Evolutionary conservation across 2,329 filamentous ascomycete species (phyloP).

Genomic region (Tothia fuscella): DNA sequence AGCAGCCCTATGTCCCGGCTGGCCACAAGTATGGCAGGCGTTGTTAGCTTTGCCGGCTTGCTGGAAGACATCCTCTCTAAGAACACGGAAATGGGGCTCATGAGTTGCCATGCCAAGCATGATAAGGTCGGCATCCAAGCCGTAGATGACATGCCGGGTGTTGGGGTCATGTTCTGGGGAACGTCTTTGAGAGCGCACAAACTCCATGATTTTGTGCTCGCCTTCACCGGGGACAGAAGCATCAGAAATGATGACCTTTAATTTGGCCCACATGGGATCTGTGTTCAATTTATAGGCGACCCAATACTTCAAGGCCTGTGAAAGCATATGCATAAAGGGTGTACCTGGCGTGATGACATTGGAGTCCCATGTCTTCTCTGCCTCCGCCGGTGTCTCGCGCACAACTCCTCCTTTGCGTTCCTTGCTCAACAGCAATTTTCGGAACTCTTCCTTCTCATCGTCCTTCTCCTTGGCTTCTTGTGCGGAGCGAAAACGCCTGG

Average conservation of each 20-base stretch:
- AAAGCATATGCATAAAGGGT: conserved; percentile 96
- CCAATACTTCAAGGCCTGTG: conserved; percentile 86
- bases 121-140: conserved; percentile 93
- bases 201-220: conserved; percentile 99
- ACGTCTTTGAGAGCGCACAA: conserved; percentile 82
- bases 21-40: conserved; percentile 78
- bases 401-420: conserved; percentile 49
- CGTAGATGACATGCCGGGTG: conserved; percentile 95
- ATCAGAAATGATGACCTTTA: conserved; percentile 98
- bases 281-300: conserved; percentile 95
- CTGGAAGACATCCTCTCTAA: conserved; percentile 93
- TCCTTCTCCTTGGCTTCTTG: conserved; percentile 93
- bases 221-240: conserved; percentile 95
- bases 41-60: conserved; percentile 62
- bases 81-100: conserved; percentile 89
- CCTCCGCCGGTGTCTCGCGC: conserved; percentile 44
- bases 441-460: conserved; percentile 75
- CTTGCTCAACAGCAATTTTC: conserved; percentile 65
- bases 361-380: conserved; percentile 87
- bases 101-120: conserved; percentile 97
- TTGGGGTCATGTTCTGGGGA: conserved; percentile 91
- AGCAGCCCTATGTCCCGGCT: conserved; percentile 79
- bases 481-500: conserved; percentile 84
- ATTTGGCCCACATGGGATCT: conserved; percentile 74
- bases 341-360: conserved; percentile 89